phyloP scores from a whole-genome alignment of 2,329 filamentous ascomycete species.

The Fusarium mundagurra region DNA sequence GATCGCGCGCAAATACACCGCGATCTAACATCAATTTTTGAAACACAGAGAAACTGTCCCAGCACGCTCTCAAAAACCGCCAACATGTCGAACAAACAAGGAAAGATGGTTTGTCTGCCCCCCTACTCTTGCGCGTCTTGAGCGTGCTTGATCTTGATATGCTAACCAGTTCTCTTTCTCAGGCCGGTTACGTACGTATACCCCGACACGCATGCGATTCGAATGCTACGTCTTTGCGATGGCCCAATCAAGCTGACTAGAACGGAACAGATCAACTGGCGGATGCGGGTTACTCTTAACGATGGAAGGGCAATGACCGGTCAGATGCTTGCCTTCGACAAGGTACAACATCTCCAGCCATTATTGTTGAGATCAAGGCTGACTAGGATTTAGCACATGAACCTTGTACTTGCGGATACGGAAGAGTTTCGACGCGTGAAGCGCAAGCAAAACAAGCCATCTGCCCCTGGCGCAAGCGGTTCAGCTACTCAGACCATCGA shows the following conservation, averaged over 20 bases:
- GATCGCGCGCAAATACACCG: constrained; percentile 53
- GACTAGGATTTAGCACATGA: constrained; percentile 81
- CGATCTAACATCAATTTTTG: constrained; percentile 56
- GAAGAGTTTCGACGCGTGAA: constrained; percentile 96
- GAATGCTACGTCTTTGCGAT: neutral
- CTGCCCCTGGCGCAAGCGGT: constrained; percentile 70
- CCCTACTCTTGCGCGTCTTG: constrained; percentile 32
- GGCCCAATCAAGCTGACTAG: constrained; percentile 19
- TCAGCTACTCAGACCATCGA: constrained; percentile 76
- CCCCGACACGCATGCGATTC: constrained; percentile 22
- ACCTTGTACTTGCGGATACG: constrained; percentile 96
- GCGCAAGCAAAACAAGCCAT: constrained; percentile 79
- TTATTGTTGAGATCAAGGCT: constrained; percentile 7
- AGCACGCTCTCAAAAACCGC: constrained; percentile 42
- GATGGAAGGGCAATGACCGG: constrained; percentile 97
- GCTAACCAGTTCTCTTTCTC: constrained; percentile 66
- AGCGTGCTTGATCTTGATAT: constrained; percentile 58
- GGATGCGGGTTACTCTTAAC: constrained; percentile 95
- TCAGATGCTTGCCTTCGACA: constrained; percentile 98
- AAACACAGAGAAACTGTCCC: constrained; percentile 46
- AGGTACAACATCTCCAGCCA: constrained; percentile 63
- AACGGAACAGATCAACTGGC: constrained; percentile 87
- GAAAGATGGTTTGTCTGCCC: constrained; percentile 88
- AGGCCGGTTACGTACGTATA: constrained; percentile 77
- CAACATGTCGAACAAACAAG: constrained; percentile 79